Evolutionary conservation across 208 protist genomes (phyloP).

Genomic region (Trypanosoma rangeli): DNA sequence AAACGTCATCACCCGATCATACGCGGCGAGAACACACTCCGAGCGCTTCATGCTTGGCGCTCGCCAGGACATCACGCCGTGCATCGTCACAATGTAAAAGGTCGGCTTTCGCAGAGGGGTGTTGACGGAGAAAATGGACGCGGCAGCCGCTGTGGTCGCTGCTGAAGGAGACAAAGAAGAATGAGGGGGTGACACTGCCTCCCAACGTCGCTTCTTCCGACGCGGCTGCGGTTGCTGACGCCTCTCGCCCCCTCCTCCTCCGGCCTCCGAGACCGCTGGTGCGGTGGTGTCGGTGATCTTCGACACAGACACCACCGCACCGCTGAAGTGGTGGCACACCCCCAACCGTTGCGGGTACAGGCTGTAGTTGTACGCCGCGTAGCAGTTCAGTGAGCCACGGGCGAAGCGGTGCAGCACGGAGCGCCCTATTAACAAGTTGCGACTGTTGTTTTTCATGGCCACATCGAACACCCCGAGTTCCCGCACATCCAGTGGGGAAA

Average conservation of each 20-base stretch:
- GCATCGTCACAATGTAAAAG: slow-evolving; percentile 67
- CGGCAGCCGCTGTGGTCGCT: not conserved
- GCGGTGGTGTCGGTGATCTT: slow-evolving; percentile 25
- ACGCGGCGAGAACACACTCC: slow-evolving; percentile 48
- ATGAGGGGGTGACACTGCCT: not conserved
- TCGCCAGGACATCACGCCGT: slow-evolving; percentile 80
- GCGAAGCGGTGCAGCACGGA: slow-evolving; percentile 62
- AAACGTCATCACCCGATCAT: slow-evolving; percentile 65
- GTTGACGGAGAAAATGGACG: slow-evolving; percentile 11
- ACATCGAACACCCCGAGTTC: slow-evolving; percentile 80
- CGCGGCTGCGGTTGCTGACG: not conserved
- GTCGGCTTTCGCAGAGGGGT: slow-evolving; percentile 19
- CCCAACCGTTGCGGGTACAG: slow-evolving; percentile 67
- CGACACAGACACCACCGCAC: slow-evolving; percentile 53
- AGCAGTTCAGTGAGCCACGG: slow-evolving; percentile 60
- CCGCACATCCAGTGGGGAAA: slow-evolving; percentile 55
- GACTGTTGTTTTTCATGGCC: slow-evolving; percentile 63
- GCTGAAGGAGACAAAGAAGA: not conserved
- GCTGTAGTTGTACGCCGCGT: slow-evolving; percentile 66
- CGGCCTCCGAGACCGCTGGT: not conserved
- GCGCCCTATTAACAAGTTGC: slow-evolving; percentile 66
- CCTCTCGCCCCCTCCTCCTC: not conserved
- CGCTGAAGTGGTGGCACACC: slow-evolving; percentile 59
- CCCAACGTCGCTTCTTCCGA: not conserved
- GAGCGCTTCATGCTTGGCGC: slow-evolving; percentile 64